phyloP scores from a whole-genome alignment of 164 flowering plant species.

The Hamamelis virginiana region DNA sequence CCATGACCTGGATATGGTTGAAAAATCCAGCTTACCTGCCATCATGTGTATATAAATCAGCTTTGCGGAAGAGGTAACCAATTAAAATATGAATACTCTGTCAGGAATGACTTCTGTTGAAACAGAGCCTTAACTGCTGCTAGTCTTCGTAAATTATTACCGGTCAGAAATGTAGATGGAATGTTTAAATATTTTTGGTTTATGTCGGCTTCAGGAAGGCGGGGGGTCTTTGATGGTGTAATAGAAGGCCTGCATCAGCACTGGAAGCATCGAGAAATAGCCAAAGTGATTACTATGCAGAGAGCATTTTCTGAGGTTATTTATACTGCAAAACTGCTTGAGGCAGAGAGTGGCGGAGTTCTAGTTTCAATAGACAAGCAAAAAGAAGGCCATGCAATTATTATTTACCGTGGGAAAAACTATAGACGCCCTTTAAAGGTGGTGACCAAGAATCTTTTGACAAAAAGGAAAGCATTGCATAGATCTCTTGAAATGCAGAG shows the following conservation, averaged over 20 bases:
- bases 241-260: conserved; percentile 86
- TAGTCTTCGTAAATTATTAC: not conserved
- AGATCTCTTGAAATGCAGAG: conserved; percentile 85
- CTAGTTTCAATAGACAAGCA: conserved; percentile 66
- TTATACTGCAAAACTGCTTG: conserved; percentile 62
- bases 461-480: conserved; percentile 62
- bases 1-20: not conserved
- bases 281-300: conserved; percentile 85
- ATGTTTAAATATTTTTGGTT: not conserved
- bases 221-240: conserved; percentile 91
- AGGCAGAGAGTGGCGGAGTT: conserved; percentile 79
- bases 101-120: not conserved
- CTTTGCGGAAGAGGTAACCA: not conserved
- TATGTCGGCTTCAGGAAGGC: conserved; percentile 59
- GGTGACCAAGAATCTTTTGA: conserved; percentile 47
- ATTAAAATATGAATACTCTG: not conserved
- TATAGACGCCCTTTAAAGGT: conserved; percentile 61
- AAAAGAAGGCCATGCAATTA: conserved; percentile 80
- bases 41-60: not conserved
- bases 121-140: not conserved
- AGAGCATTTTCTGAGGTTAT: conserved; percentile 39
- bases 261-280: conserved; percentile 95
- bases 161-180: not conserved
- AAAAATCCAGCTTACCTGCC: not conserved
- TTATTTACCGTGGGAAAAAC: conserved; percentile 89